Conservation (phyloP, 768 basidiomycete genomes). For the Mycena polygramma region DNA sequence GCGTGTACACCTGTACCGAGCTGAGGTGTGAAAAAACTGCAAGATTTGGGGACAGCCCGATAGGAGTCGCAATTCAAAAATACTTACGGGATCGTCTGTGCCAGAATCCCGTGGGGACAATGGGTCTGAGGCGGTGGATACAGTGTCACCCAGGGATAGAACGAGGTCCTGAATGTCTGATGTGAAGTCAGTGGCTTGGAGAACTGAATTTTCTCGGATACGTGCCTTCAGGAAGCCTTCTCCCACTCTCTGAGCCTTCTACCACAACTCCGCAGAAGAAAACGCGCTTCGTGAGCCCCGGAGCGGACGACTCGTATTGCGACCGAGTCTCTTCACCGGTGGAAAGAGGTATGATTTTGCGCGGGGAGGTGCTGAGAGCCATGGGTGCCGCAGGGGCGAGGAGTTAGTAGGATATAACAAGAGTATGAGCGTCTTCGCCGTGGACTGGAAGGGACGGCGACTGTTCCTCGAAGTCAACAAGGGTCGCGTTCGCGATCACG, state of each 20-base stretch:
- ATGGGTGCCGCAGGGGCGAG: conserved; percentile 50
- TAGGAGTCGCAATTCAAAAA: conserved; percentile 11
- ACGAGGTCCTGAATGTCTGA: conserved; percentile 86
- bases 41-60: conserved; percentile 13
- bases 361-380: conserved; percentile 77
- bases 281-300: conserved; percentile 77
- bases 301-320: conserved; percentile 55
- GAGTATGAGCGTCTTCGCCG: conserved; percentile 25
- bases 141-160: conserved; percentile 78
- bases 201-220: conserved; percentile 32
- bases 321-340: conserved; percentile 71
- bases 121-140: conserved; percentile 63
- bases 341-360: conserved; percentile 82
- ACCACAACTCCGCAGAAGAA: conserved; percentile 94
- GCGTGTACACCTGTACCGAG: neutral
- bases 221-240: conserved; percentile 75
- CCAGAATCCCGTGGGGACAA: conserved; percentile 57
- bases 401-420: conserved; percentile 22
- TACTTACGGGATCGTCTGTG: conserved; percentile 59
- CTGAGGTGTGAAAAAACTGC: neutral
- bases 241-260: conserved; percentile 82
- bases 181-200: conserved; percentile 30
- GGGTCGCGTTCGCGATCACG: conserved; percentile 18
- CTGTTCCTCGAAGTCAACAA: conserved; percentile 16
- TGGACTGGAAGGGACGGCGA: conserved; percentile 7